Conservation (phyloP, 2,329 filamentous ascomycete genomes). For the Pseudopyricularia cyperi region DNA sequence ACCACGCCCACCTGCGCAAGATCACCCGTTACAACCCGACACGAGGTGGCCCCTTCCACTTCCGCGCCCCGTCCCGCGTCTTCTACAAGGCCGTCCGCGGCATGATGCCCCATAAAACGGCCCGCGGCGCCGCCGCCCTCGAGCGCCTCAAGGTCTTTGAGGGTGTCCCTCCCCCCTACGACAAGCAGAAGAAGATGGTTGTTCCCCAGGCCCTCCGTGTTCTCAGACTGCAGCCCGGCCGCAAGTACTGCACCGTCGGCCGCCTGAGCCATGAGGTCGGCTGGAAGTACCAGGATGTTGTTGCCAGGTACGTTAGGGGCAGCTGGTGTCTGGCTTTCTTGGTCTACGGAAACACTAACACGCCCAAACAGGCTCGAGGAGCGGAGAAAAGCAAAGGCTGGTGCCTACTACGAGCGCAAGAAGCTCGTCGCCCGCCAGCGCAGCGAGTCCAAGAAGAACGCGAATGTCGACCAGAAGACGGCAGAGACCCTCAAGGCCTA, state of each 20-base stretch:
- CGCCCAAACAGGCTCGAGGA: conserved; percentile 73
- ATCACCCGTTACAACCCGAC: conserved; percentile 99
- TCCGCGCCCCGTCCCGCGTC: conserved; percentile 97
- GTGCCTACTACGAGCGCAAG: conserved; percentile 99
- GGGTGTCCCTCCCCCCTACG: conserved; percentile 96
- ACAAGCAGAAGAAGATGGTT: conserved; percentile 99
- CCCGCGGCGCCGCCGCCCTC: conserved; percentile 88
- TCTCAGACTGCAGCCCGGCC: conserved; percentile 91
- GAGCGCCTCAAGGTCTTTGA: conserved; percentile 99
- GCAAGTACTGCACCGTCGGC: conserved; percentile 99
- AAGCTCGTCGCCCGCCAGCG: conserved; percentile 88
- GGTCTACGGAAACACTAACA: conserved; percentile 3
- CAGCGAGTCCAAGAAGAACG: conserved; percentile 84
- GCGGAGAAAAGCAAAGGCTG: conserved; percentile 98
- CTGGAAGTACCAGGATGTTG: conserved; percentile 99
- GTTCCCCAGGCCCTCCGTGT: conserved; percentile 97
- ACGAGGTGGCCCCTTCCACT: conserved; percentile 99
- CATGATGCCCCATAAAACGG: conserved; percentile 99
- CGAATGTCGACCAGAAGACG: conserved; percentile 75
- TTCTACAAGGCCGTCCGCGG: conserved; percentile 99
- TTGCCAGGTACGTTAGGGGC: conserved; percentile 65
- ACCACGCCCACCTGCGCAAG: conserved; percentile 99
- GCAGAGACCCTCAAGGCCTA: conserved; percentile 76
- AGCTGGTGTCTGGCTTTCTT: neutral
- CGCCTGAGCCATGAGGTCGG: conserved; percentile 97